Base-by-base conservation (phyloP, 768 basidiomycete genomes). In the Tricholomella constricta region DNA sequence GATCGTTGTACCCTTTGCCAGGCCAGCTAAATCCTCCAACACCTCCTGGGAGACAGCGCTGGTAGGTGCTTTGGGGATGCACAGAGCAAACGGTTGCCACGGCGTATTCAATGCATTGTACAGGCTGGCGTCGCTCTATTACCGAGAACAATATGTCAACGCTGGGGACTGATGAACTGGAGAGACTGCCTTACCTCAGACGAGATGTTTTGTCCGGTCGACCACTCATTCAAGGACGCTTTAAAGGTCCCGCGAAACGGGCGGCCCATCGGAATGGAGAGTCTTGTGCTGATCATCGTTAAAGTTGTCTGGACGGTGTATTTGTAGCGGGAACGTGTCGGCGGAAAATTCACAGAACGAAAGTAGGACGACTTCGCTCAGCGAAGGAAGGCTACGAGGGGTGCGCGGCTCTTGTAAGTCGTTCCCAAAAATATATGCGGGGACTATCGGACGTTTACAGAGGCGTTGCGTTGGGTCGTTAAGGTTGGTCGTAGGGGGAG, bases 271-370 rank as follows among this genome's bases (percentile, higher is more conserved):
- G 52, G 45, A 22, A 47, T 32, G 34, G 43, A 38, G 29, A 38
- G 35, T 34, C 23, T 25, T 14, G 22, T 17, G 34, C 27, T 45
- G 48, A 55, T 45, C 54, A 55, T 54, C 0, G 34, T 45, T 37
- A 15, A 34, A 14, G 6, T 3, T 17, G 29, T 32, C 2, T 43
- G 4, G 31, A 32, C 14, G 10, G 22, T 2, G 6, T 4, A 25
- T 42, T 23, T 0, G 19, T 5, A 22, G 19, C 20, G 46, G 19
- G 7, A 9, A 20, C n/a, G 51, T 20, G 36, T 6, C n/a, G 15
- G 36, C 15, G 7, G 36, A 6, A 19, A 4, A 22, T 27, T 3
- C 3, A 27, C 10, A 43, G 31, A 27, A 43, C 23, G 42, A n/a
- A 22, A 36, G 25, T 9, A 15, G 29, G n/a, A 22, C 35, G 43